Percentiles rank a stretch among this genome's conserved stretches.
Conservation (phyloP, 257 asterid species). For the Pogostemon cablin region DNA sequence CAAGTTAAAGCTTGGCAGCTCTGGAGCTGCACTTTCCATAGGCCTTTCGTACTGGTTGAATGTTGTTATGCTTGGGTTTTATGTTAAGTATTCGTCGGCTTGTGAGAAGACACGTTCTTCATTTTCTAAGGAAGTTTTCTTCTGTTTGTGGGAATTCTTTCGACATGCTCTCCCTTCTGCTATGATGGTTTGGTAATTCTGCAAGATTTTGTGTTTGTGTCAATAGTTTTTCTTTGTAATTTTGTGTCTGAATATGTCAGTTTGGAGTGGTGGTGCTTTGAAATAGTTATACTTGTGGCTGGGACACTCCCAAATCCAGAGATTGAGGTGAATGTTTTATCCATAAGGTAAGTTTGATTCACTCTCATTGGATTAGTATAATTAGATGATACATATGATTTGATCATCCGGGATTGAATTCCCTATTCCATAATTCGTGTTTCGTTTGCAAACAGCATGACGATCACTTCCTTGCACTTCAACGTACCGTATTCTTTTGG, state of each 20-base stretch:
- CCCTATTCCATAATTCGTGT: background rate
- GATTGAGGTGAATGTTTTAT: conserved; percentile 50
- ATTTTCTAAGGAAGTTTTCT: conserved; percentile 41
- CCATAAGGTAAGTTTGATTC: conserved; percentile 40
- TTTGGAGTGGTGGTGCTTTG: conserved; percentile 64
- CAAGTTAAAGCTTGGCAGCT: conserved; percentile 42
- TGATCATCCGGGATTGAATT: too few species aligned
- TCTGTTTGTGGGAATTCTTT: conserved; percentile 43
- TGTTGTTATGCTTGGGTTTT: conserved; percentile 40
- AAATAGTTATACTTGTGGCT: conserved; percentile 42
- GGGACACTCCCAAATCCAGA: conserved; percentile 51
- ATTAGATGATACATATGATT: too few species aligned
- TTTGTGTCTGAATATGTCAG: conserved; percentile 28
- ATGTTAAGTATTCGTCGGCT: conserved; percentile 38
- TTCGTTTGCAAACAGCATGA: conserved; percentile 50
- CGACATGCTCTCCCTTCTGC: conserved; percentile 50
- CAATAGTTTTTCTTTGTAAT: background rate
- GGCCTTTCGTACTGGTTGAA: conserved; percentile 48
- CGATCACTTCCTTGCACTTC: conserved; percentile 58
- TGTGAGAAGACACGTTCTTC: conserved; percentile 43
- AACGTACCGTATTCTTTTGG: conserved; percentile 62
- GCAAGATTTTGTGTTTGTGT: too few species aligned
- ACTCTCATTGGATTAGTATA: background rate
- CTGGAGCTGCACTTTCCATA: conserved; percentile 52
- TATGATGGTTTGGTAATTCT: conserved; percentile 45